Conservation (phyloP, 495 filamentous ascomycete genomes). For the Echria macrotheca region DNA sequence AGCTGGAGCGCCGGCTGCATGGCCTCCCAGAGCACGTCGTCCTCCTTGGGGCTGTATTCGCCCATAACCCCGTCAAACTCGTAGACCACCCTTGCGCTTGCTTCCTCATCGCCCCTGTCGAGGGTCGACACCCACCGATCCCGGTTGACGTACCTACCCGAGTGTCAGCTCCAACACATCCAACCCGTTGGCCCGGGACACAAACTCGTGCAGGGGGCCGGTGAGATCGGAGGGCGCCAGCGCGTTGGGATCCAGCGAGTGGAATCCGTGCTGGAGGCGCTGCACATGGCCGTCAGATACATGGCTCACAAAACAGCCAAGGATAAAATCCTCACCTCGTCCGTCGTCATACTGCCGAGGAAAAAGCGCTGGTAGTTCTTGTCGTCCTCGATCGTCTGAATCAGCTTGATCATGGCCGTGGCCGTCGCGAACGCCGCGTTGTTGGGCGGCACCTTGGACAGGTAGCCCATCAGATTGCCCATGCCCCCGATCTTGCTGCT, state of each 20-base stretch:
- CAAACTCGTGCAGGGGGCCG: too few relatives aligned
- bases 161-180: too few relatives aligned
- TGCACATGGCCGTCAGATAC: too few relatives aligned
- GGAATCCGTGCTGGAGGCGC: too few relatives aligned
- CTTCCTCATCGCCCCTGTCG: too few relatives aligned
- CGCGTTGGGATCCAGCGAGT: too few relatives aligned
- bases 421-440: not conserved
- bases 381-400: constrained; percentile 16
- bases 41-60: constrained; percentile 9
- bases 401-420: constrained; percentile 3
- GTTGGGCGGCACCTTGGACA: not conserved
- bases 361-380: constrained; percentile 28
- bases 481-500: not conserved
- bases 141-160: too few relatives aligned
- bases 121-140: too few relatives aligned
- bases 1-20: constrained; percentile 30
- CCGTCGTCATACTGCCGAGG: constrained; percentile 23
- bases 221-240: too few relatives aligned
- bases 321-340: too few relatives aligned
- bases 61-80: constrained; percentile 12
- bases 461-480: constrained; percentile 12
- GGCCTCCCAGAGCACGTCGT: constrained; percentile 29
- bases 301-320: too few relatives aligned
- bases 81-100: not conserved
- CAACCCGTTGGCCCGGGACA: too few relatives aligned